Conservation (phyloP, 1,284 basidiomycete genomes). For the Ceratobasidium sp. region DNA sequence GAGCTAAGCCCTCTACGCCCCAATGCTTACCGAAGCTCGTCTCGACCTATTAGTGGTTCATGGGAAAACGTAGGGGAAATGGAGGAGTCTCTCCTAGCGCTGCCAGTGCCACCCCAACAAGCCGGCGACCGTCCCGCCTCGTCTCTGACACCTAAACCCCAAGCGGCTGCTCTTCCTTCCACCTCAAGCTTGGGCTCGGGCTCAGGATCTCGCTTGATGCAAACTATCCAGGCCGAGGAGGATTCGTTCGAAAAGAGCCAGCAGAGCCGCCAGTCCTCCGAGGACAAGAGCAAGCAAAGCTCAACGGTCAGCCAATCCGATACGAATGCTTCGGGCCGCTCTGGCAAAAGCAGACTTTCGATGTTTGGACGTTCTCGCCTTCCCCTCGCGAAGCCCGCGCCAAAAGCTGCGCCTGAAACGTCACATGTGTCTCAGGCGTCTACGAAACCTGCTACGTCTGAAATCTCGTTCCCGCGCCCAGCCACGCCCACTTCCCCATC, state of each 20-base stretch:
- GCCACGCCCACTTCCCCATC: slow-evolving; percentile 2
- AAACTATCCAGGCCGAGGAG: slow-evolving; percentile 33
- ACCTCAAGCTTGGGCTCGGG: slow-evolving; percentile 7
- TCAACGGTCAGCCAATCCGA: slow-evolving; percentile 9
- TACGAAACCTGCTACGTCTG: slow-evolving; percentile 15
- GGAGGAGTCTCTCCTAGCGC: slow-evolving; percentile 18
- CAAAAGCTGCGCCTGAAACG: slow-evolving; percentile 3
- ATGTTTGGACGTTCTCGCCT: slow-evolving; percentile 30
- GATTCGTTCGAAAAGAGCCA: slow-evolving; percentile 24
- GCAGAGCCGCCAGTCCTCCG: slow-evolving; percentile 3
- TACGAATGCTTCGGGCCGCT: not conserved
- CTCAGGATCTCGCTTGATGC: slow-evolving; percentile 29
- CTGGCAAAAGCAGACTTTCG: slow-evolving; percentile 26
- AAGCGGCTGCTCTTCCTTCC: not conserved
- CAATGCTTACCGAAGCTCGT: not conserved
- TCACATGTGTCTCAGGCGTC: not conserved
- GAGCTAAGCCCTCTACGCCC: slow-evolving; percentile 14
- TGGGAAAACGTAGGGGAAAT: slow-evolving; percentile 37
- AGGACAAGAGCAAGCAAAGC: not conserved
- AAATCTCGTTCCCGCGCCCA: slow-evolving; percentile 23
- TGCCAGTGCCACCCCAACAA: slow-evolving; percentile 17
- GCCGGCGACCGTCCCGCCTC: slow-evolving; percentile 4
- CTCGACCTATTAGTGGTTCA: slow-evolving; percentile 30
- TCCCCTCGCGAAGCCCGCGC: slow-evolving; percentile 32
- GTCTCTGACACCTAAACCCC: slow-evolving; percentile 1